A percentile compares a stretch with the other conserved stretches of the same genome.
Evolutionary conservation across 257 asterid species (phyloP).

Genomic region (Fraxinus cuspidata): DNA sequence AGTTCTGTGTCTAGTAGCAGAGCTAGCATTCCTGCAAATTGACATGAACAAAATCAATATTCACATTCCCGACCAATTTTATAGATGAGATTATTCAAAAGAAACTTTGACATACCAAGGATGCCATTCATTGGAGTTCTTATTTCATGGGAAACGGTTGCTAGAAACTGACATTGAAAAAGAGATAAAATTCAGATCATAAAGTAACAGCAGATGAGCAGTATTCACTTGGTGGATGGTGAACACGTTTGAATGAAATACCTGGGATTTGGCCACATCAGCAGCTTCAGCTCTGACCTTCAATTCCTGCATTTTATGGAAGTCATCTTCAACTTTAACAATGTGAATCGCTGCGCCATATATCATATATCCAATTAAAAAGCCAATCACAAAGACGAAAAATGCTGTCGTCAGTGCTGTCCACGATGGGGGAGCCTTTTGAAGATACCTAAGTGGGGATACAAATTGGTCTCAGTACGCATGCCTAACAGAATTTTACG

Average conservation of each 20-base stretch:
- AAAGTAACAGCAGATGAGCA: constrained; percentile 9
- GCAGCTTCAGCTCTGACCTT: constrained; percentile 94
- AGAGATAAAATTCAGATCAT: constrained; percentile 24
- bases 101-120: constrained; percentile 53
- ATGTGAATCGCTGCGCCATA: constrained; percentile 72
- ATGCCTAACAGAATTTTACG: neutral
- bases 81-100: neutral
- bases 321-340: constrained; percentile 78
- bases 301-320: constrained; percentile 66
- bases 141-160: constrained; percentile 96
- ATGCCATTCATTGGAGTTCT: constrained; percentile 98
- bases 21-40: constrained; percentile 78
- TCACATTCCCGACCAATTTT: neutral
- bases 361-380: constrained; percentile 61
- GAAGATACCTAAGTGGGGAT: constrained; percentile 61
- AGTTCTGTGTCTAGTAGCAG: constrained; percentile 76
- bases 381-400: constrained; percentile 52
- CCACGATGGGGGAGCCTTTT: constrained; percentile 71
- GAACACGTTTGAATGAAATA: constrained; percentile 25
- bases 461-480: constrained; percentile 16
- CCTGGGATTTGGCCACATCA: constrained; percentile 95
- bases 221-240: neutral
- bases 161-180: constrained; percentile 65
- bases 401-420: constrained; percentile 56
- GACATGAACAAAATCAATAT: constrained; percentile 1